Evolutionary conservation across 2,329 filamentous ascomycete species (phyloP).

Genomic region (Paramyrothecium sp.): DNA sequence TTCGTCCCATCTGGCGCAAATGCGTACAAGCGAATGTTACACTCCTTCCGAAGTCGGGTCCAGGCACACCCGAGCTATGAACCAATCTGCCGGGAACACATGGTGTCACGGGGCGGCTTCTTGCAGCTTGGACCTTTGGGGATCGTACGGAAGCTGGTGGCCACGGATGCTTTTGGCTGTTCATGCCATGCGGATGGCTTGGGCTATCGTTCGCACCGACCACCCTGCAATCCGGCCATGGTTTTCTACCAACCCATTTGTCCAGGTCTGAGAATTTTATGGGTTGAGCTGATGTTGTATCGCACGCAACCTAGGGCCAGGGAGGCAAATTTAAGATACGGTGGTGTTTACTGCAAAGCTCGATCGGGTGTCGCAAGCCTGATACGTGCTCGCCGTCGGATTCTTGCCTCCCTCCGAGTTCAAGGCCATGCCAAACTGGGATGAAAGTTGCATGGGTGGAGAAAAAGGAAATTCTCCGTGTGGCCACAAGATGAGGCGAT

Average conservation of each 20-base stretch:
- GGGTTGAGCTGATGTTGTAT: background rate
- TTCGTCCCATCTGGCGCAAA: background rate
- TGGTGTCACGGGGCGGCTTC: background rate
- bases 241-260: background rate
- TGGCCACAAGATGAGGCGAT: slow-evolving; percentile 9
- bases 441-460: background rate
- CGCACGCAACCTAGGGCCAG: background rate
- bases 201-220: too few species aligned
- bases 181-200: too few species aligned
- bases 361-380: background rate
- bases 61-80: background rate
- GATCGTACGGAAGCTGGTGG: background rate
- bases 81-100: background rate
- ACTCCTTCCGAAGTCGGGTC: slow-evolving; percentile 1
- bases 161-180: too few species aligned
- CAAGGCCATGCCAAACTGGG: background rate
- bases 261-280: background rate
- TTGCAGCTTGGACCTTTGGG: slow-evolving; percentile 1
- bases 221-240: background rate
- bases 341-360: background rate
- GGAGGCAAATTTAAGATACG: background rate
- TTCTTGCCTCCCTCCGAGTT: background rate
- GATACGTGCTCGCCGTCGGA: background rate
- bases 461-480: slow-evolving; percentile 13
- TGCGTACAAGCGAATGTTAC: background rate